phyloP scores from a whole-genome alignment of 2,329 filamentous ascomycete species.

The Blastomyces gilchristii region DNA sequence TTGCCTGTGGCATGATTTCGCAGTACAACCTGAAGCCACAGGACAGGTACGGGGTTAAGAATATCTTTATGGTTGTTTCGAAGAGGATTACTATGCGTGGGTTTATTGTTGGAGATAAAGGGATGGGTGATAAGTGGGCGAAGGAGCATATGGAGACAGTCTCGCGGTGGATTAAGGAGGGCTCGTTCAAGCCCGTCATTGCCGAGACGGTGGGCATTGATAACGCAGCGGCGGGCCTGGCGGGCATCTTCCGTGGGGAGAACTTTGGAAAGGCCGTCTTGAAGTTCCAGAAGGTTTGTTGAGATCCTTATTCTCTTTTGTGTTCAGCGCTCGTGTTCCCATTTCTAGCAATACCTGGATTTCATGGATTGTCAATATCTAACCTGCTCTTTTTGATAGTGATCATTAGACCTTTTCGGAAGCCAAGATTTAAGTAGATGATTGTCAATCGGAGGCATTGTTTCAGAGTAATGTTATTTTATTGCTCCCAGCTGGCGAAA shows the following conservation, averaged over 20 bases:
- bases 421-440: background rate
- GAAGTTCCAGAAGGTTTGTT: conserved; percentile 45
- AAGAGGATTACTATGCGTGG: conserved; percentile 61
- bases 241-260: conserved; percentile 64
- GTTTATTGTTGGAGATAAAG: conserved; percentile 59
- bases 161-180: conserved; percentile 65
- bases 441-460: background rate
- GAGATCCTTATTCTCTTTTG: background rate
- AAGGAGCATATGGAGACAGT: conserved; percentile 67
- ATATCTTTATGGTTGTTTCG: conserved; percentile 52
- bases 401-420: background rate
- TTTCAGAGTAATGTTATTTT: background rate
- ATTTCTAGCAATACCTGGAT: background rate
- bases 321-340: background rate
- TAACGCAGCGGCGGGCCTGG: conserved; percentile 59
- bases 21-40: conserved; percentile 57
- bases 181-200: conserved; percentile 60
- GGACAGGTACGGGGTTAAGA: conserved; percentile 56
- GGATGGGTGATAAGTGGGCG: conserved; percentile 56
- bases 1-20: conserved; percentile 58
- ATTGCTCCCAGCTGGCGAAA: background rate
- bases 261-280: conserved; percentile 82
- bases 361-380: background rate
- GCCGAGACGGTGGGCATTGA: conserved; percentile 67
- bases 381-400: background rate